Evolutionary conservation across 2,329 filamentous ascomycete genomes (phyloP).

Genomic region (Rachicladosporium sp.): DNA sequence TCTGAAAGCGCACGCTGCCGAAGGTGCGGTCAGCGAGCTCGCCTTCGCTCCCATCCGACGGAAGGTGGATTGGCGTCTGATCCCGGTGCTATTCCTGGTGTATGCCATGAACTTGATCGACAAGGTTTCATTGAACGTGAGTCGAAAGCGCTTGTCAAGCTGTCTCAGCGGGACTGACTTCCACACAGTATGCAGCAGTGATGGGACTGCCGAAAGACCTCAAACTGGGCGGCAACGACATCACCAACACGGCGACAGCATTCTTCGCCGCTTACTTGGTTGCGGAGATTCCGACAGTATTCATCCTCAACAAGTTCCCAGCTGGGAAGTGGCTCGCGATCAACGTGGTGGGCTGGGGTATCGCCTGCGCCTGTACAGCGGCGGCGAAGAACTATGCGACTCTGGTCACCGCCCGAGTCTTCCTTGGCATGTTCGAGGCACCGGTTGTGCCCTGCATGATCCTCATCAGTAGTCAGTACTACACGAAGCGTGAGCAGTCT

Average conservation of each 20-base stretch:
- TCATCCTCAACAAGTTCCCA: conserved; percentile 45
- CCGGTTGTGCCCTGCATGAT: conserved; percentile 55
- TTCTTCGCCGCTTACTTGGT: conserved; percentile 51
- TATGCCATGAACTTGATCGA: conserved; percentile 53
- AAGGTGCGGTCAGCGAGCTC: no score
- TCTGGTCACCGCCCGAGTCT: conserved; percentile 46
- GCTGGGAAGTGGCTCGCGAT: conserved; percentile 48
- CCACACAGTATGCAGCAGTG: conserved; percentile 48
- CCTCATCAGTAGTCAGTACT: conserved; percentile 56
- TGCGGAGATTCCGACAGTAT: conserved; percentile 47
- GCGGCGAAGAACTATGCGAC: conserved; percentile 46
- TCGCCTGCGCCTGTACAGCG: conserved; percentile 46
- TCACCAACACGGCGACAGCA: conserved; percentile 49
- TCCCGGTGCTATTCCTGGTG: conserved; percentile 49
- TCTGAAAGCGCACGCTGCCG: no score
- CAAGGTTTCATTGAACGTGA: conserved; percentile 51
- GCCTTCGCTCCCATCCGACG: conserved; percentile 27
- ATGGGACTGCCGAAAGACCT: conserved; percentile 50
- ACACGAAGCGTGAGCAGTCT: conserved; percentile 46
- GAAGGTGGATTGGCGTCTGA: conserved; percentile 46
- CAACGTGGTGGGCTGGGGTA: conserved; percentile 52
- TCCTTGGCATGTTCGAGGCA: conserved; percentile 58
- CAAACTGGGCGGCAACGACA: conserved; percentile 46
- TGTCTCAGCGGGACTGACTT: not conserved
- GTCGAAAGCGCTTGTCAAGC: conserved; percentile 12